Evolutionary conservation across 345 rosid genomes (phyloP).

Genomic region (Populus davidiana): DNA sequence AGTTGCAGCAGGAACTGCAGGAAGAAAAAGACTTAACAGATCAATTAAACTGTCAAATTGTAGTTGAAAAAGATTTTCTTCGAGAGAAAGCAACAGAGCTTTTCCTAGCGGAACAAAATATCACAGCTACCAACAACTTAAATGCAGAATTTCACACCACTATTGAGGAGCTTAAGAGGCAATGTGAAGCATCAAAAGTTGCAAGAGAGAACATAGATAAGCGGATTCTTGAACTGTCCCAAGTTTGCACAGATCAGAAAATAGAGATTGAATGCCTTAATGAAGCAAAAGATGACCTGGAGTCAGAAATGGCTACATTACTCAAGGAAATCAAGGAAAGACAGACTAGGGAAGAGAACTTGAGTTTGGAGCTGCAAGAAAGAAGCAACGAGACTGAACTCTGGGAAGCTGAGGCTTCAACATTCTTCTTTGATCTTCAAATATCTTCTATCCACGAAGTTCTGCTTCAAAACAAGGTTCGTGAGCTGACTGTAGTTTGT

Average conservation of each 20-base stretch:
- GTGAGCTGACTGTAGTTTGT: constrained; percentile 27
- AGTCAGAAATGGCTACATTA: constrained; percentile 39
- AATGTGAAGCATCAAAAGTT: constrained; percentile 47
- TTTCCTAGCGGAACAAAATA: constrained; percentile 62
- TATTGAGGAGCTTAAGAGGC: constrained; percentile 61
- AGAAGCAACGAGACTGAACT: constrained; percentile 69
- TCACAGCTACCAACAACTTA: constrained; percentile 51
- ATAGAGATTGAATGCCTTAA: constrained; percentile 48
- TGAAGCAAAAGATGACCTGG: constrained; percentile 49
- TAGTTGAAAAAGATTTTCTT: constrained; percentile 49
- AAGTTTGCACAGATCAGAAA: constrained; percentile 35
- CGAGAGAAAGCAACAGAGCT: constrained; percentile 57
- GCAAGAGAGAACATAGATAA: constrained; percentile 40
- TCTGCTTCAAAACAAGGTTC: constrained; percentile 47
- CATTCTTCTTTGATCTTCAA: constrained; percentile 86
- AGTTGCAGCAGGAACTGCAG: constrained; percentile 49
- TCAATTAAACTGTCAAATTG: constrained; percentile 52
- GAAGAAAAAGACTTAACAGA: constrained; percentile 53
- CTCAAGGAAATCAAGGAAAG: constrained; percentile 48
- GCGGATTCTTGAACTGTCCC: constrained; percentile 41
- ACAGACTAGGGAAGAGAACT: constrained; percentile 53
- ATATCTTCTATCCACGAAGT: constrained; percentile 62
- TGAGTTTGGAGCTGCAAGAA: constrained; percentile 76
- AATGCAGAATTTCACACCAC: constrained; percentile 52
- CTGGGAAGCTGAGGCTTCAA: constrained; percentile 91